Conservation (phyloP, 208 protist species). For the Leishmania arabica region DNA sequence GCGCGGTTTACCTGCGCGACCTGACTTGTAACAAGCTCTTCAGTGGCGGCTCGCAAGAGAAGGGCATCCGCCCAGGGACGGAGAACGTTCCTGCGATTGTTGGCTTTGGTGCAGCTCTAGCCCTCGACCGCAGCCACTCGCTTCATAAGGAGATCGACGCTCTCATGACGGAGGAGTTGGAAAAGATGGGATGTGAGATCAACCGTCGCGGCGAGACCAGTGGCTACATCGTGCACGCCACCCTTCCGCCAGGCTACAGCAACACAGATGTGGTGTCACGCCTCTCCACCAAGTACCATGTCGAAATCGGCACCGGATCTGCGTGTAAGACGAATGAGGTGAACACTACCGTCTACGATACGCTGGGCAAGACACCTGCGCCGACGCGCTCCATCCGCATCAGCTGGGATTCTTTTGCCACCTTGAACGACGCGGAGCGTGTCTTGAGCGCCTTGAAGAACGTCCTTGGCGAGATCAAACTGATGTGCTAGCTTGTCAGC, state of each 20-base stretch:
- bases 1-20: conserved; percentile 70
- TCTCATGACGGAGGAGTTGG: conserved; percentile 55
- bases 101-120: conserved; percentile 69
- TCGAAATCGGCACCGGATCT: conserved; percentile 83
- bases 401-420: conserved; percentile 77
- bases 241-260: conserved; percentile 62
- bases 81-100: conserved; percentile 83
- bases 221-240: conserved; percentile 82
- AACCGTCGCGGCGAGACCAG: conserved; percentile 83
- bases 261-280: conserved; percentile 77
- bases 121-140: conserved; percentile 63
- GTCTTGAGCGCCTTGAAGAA: conserved; percentile 58
- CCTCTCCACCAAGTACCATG: conserved; percentile 69
- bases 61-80: conserved; percentile 73
- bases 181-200: conserved; percentile 65
- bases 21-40: conserved; percentile 51
- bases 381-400: conserved; percentile 67
- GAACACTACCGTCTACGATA: conserved; percentile 84
- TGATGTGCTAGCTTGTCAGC: conserved; percentile 22
- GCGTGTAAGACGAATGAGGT: conserved; percentile 75
- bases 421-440: conserved; percentile 57
- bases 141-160: conserved; percentile 64
- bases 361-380: conserved; percentile 57
- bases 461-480: conserved; percentile 40
- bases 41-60: conserved; percentile 72